These are phyloP conservation scores for Sedum album DNA, from an alignment of 164 flowering plant species.

Conservation along the genomic window DNA sequence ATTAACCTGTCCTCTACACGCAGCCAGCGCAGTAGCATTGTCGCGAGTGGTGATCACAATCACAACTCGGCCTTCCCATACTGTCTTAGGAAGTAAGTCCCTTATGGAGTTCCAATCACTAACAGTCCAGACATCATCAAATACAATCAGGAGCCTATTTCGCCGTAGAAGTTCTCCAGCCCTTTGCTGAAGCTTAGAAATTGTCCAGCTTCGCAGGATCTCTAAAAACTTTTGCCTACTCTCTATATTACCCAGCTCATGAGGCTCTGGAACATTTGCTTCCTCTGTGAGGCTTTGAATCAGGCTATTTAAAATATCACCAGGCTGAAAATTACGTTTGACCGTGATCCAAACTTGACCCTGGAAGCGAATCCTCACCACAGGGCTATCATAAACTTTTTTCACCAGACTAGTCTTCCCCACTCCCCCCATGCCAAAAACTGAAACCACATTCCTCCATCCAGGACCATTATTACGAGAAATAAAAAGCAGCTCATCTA, in stretches of 20 bases:
- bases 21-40: constrained; percentile 9
- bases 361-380: background rate
- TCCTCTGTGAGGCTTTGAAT: constrained; percentile 2
- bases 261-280: background rate
- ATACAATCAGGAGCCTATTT: constrained; percentile 22
- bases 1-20: background rate
- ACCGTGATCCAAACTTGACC: constrained; percentile 3
- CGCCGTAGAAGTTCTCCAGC: constrained; percentile 6
- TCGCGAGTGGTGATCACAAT: constrained; percentile 22
- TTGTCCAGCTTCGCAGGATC: background rate
- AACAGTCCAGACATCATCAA: constrained; percentile 29
- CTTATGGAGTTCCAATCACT: constrained; percentile 15
- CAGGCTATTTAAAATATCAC: constrained; percentile 4
- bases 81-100: constrained; percentile 15
- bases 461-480: background rate
- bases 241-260: background rate
- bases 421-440: background rate
- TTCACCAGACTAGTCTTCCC: background rate
- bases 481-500: background rate
- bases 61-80: constrained; percentile 12
- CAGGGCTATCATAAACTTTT: background rate
- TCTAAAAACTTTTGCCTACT: background rate
- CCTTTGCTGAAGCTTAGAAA: background rate
- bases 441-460: constrained; percentile 3
- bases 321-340: background rate